Conservation (phyloP, 345 rosid species). For the Brassica incana region DNA sequence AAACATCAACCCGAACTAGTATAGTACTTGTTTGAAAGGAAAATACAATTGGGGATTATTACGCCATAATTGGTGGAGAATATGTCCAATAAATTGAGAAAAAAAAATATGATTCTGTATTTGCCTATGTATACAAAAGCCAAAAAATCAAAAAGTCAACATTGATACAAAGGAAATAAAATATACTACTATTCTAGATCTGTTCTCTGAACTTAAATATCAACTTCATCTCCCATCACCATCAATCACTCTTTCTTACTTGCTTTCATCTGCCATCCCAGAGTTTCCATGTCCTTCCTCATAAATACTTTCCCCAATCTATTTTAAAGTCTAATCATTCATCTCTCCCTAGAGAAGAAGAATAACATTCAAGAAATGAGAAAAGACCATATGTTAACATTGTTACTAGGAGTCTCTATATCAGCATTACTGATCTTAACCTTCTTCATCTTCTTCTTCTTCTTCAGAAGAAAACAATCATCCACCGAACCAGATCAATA, state of each 20-base stretch:
- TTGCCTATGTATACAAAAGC: neutral
- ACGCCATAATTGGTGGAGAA: conserved; percentile 28
- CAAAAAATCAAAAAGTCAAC: conserved; percentile 32
- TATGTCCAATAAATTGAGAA: neutral
- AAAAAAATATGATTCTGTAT: neutral
- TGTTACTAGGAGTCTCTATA: conserved; percentile 48
- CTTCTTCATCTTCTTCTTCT: conserved; percentile 37
- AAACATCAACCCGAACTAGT: neutral
- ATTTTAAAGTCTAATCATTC: conserved; percentile 15
- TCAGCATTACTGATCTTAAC: conserved; percentile 45
- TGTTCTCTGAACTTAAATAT: conserved; percentile 31
- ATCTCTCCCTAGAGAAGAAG: neutral
- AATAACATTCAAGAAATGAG: conserved; percentile 45
- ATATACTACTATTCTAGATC: conserved; percentile 30
- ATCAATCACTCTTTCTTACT: conserved; percentile 17
- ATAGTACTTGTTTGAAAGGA: neutral
- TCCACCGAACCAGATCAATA: conserved; percentile 6
- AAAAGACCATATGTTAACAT: conserved; percentile 48
- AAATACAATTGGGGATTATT: neutral
- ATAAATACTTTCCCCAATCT: neutral
- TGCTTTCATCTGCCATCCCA: neutral
- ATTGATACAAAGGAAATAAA: conserved; percentile 5
- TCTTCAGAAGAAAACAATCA: conserved; percentile 36
- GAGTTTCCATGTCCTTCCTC: neutral
- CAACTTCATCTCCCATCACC: conserved; percentile 30